Evolutionary conservation across 176 grass and related monocot species (phyloP), one percentile per base, ranked within the genome.

Genomic region (Triticum timopheevii): DNA sequence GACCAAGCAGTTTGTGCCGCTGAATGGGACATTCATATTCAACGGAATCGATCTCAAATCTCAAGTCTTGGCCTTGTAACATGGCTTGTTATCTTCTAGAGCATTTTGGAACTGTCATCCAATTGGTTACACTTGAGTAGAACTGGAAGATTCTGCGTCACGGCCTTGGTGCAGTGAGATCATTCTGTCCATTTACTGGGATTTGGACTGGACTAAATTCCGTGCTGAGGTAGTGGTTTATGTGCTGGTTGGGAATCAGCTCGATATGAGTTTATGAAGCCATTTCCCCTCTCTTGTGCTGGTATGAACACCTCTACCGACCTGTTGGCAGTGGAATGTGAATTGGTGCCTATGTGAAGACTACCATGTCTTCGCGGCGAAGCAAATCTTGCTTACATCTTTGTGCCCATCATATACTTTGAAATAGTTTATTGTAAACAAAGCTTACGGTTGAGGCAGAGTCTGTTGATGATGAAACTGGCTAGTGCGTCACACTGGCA

Each of bases 11-110:
- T 98, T 98, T 87, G 90, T 95, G 31, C 96, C 96, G 1, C 81
- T 98, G 86, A 80, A 39, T 17, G 93, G 93, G 54, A 95, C 88
- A 68, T 92, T 98, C 75, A 78, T 98, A 80, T 94, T 98, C 79
- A 94, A 98, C 13, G 96, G 96, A 68, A 98, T 98, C 22, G 96
- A 95, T 87, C 96, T 94, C 56, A 95, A 94, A 86, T 98, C 93
- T 31, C 96, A 95, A 89, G 93, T 95, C 79, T 85, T 95, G 74
- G 7, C 40, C 23, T 58, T 95, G 83, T 95, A 92, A 82, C 36
- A 30, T 87, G 24, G 39, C 6, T 79, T 73, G 17, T 34, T 20
- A 47, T 65, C 27, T 63, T 63, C 38, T 50, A 65, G 28, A 65
- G 28, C 58, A 33, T 50, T 12, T 2, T 5, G 2, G 38, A 52